These are phyloP conservation scores for Loxodes magnus DNA, from an alignment of 73 alveolate genomes.

Conservation along the genomic window DNA sequence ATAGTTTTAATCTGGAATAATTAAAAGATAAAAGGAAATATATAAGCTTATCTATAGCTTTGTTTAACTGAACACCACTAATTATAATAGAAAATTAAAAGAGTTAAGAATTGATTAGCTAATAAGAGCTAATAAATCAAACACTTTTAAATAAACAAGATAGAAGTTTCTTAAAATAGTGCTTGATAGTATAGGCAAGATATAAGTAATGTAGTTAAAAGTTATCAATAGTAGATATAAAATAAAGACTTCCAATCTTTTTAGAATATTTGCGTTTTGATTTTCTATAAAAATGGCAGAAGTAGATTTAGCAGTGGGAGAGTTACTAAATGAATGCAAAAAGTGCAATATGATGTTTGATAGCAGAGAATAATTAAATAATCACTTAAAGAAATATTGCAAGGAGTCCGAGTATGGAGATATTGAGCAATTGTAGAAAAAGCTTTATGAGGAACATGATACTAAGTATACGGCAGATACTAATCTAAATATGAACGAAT, in stretches of 20 bases:
- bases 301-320: slow-evolving; percentile 1
- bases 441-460: slow-evolving; percentile 22
- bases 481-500: slow-evolving; percentile 5
- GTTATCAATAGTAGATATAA: slow-evolving; percentile 7
- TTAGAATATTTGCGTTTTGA: not conserved
- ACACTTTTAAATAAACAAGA: no score
- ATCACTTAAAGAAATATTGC: slow-evolving; percentile 48
- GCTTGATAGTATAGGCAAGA: not conserved
- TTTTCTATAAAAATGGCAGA: not conserved
- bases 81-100: no score
- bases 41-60: no score
- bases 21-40: no score
- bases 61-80: no score
- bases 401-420: slow-evolving; percentile 45
- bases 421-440: slow-evolving; percentile 24
- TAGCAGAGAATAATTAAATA: slow-evolving; percentile 31
- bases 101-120: no score
- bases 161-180: no score
- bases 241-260: not conserved
- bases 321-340: slow-evolving; percentile 25
- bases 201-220: slow-evolving; percentile 6
- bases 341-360: slow-evolving; percentile 55
- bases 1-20: no score
- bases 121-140: no score
- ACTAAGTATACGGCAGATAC: slow-evolving; percentile 13